Percentiles rank a stretch among this genome's conserved stretches.
Evolutionary conservation across 208 protist genomes (phyloP).

Genomic region (Cochliopodium minus): DNA sequence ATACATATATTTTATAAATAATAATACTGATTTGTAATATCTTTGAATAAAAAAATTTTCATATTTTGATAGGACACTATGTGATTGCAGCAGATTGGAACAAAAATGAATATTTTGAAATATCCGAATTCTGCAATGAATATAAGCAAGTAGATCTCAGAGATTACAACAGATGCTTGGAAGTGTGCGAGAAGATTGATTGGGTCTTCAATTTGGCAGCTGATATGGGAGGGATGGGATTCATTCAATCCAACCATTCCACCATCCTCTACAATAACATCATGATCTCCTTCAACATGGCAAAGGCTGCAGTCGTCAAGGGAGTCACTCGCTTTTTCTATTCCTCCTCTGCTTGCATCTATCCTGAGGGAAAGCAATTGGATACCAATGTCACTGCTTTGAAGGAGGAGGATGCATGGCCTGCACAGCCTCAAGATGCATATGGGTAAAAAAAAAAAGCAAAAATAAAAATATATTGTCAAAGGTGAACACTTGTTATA

Average conservation of each 20-base stretch:
- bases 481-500: not conserved
- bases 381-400: constrained; percentile 22
- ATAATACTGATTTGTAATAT: too few relatives aligned
- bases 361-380: constrained; percentile 49
- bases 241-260: constrained; percentile 59
- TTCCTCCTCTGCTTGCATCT: constrained; percentile 49
- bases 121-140: constrained; percentile 46
- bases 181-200: constrained; percentile 33
- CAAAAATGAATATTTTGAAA: constrained; percentile 46
- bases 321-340: constrained; percentile 44
- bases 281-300: constrained; percentile 59
- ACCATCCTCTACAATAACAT: constrained; percentile 62
- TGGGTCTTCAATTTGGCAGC: constrained; percentile 56
- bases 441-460: too few relatives aligned
- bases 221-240: constrained; percentile 68
- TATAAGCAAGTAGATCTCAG: constrained; percentile 43
- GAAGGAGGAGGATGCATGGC: constrained; percentile 52
- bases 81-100: constrained; percentile 45
- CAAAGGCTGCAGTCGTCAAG: constrained; percentile 32
- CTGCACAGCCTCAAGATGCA: constrained; percentile 45
- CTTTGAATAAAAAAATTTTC: too few relatives aligned
- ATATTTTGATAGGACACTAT: too few relatives aligned
- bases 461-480: too few relatives aligned
- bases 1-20: too few relatives aligned
- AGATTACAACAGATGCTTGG: constrained; percentile 25